phyloP scores from a whole-genome alignment of 2,329 filamentous ascomycete genomes.

The Metarhizium sp. region DNA sequence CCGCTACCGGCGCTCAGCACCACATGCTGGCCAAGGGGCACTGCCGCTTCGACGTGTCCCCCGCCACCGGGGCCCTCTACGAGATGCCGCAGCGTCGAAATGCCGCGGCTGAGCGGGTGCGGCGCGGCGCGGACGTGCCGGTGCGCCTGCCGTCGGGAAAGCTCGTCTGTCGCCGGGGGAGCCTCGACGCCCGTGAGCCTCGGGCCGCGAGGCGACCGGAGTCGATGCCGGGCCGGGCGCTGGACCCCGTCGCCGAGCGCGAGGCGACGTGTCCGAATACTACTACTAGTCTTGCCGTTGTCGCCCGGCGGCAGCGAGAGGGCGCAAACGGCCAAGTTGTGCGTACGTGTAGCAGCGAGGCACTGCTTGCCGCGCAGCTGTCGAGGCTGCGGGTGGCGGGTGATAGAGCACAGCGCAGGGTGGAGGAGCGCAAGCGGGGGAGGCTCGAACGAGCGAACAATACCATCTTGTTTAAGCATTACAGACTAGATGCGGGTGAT shows the following conservation, averaged over 20 bases:
- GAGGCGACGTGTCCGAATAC: neutral
- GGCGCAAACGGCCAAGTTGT: constrained; percentile 5
- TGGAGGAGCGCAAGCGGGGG: constrained; percentile 9
- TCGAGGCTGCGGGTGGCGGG: constrained; percentile 8
- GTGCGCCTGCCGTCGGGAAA: constrained; percentile 25
- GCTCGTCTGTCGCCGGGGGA: constrained; percentile 18
- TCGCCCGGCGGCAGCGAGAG: neutral
- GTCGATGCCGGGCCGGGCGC: neutral
- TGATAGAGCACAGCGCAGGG: constrained; percentile 8
- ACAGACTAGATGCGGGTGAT: constrained; percentile 8
- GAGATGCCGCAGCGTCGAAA: constrained; percentile 13
- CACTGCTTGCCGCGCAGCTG: constrained; percentile 10
- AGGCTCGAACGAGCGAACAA: constrained; percentile 11
- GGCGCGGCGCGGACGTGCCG: neutral
- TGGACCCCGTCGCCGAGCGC: neutral
- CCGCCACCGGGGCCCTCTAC: constrained; percentile 33
- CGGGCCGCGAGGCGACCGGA: constrained; percentile 2
- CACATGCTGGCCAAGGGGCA: constrained; percentile 43
- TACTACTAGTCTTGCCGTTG: neutral
- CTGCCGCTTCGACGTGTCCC: constrained; percentile 31
- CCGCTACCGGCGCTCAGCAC: constrained; percentile 35
- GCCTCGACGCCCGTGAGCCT: constrained; percentile 5
- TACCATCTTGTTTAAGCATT: constrained; percentile 9
- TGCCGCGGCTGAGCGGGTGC: neutral
- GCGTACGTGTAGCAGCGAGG: constrained; percentile 6